Evolutionary conservation across 164 flowering plant species (phyloP).

Genomic region (Magnolia changhungtana): DNA sequence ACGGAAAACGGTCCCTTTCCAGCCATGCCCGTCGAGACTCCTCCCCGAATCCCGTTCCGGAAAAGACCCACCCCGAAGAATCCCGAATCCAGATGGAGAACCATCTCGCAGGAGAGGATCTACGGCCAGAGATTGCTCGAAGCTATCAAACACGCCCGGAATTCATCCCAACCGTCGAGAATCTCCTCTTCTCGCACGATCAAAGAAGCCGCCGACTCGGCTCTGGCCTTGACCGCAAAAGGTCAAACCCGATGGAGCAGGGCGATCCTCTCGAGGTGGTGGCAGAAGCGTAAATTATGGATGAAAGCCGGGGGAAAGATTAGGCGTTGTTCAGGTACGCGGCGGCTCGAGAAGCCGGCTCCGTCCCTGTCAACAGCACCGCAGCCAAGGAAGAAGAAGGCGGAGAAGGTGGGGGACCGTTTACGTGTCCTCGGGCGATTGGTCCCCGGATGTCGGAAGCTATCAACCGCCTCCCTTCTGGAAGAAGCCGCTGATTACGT

Average conservation of each 20-base stretch:
- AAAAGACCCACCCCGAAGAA: not conserved
- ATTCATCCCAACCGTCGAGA: slow-evolving; percentile 10
- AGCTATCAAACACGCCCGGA: slow-evolving; percentile 2
- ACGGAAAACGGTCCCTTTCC: slow-evolving; percentile 9
- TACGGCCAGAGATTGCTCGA: slow-evolving; percentile 11
- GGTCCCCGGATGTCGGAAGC: slow-evolving; percentile 74
- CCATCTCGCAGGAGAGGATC: slow-evolving; percentile 14
- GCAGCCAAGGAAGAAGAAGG: not conserved
- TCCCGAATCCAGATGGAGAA: slow-evolving; percentile 13
- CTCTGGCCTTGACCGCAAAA: slow-evolving; percentile 56
- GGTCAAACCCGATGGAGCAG: slow-evolving; percentile 77
- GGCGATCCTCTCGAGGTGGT: slow-evolving; percentile 50
- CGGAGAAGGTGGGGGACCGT: slow-evolving; percentile 6
- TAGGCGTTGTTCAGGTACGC: not conserved
- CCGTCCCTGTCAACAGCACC: not conserved
- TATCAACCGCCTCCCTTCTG: slow-evolving; percentile 51
- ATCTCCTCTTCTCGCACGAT: slow-evolving; percentile 43
- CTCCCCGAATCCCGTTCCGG: not conserved
- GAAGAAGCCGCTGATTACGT: slow-evolving; percentile 78
- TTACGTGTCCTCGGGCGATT: slow-evolving; percentile 50
- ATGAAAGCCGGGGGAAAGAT: slow-evolving; percentile 9
- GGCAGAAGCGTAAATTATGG: slow-evolving; percentile 11
- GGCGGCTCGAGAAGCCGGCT: slow-evolving; percentile 1
- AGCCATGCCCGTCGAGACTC: slow-evolving; percentile 4
- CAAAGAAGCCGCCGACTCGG: slow-evolving; percentile 63